Base-by-base conservation (phyloP, 139 green algal species). In the Chlamydomonas sp. region DNA sequence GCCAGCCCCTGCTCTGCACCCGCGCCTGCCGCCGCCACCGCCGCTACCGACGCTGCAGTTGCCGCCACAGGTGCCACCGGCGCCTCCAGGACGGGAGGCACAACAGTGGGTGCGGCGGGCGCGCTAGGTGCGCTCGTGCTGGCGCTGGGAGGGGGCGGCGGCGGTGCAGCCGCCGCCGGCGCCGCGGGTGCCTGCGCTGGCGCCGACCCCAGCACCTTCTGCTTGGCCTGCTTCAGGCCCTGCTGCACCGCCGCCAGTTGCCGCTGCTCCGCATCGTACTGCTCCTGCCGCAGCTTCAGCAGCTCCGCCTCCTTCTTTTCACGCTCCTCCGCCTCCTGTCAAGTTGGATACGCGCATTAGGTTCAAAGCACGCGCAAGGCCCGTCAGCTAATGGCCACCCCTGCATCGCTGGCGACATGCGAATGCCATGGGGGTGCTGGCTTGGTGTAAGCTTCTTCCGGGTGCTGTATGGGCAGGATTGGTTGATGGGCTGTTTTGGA, bases 251-350 rank as follows among this genome's bases (percentile, higher is more conserved):
- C 61, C 61, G 31, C n/a, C 31, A 78, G 7, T 67, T 84, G 80
- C 80, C 83, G 72, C 87, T 88, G 82, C 85, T 91, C 77, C 79
- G 82, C 85, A 20, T 90, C 86, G 58, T 64, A 85, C 76, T 85
- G 68, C 81, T 63, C 59, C n/a, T 88, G 88, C 68, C 77, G 80
- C 81, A 78, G 69, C 67, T 4, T 59, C 69, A 69, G 86, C 77
- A 77, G 83, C 86, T 64, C 77, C 74, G 63, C 72, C 17, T 85
- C 78, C 66, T 92, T 90, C 67, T 71, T 4, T 12, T 80, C 66
- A 4, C 83, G 78, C 49, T 78, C 77, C 81, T 91, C 84, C 12
- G 62, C 63, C 64, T 91, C 77, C 73, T 91, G 68, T 10, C 62
- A 49, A 2, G n/a, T 62, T 68, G 3, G 67, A 78, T 17, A 67